These are phyloP conservation scores for Cardamine resedifolia DNA, from an alignment of 345 rosid genomes.

Conservation along the genomic window DNA sequence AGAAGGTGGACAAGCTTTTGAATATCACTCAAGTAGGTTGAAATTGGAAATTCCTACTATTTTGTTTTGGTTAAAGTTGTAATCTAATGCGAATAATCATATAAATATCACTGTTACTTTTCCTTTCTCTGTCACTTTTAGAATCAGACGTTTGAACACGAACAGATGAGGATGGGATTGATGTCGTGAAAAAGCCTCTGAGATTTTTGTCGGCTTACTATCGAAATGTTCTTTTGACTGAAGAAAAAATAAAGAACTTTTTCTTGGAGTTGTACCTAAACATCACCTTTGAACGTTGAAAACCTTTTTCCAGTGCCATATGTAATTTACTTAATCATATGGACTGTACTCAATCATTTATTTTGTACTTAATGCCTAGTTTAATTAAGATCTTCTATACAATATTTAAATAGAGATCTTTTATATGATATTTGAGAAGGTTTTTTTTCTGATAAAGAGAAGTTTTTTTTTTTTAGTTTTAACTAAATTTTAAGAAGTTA, in stretches of 20 bases:
- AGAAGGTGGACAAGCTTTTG: background rate
- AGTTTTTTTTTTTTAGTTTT: too few species aligned
- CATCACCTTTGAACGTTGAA: constrained; percentile 18
- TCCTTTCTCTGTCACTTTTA: background rate
- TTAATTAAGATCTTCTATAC: background rate
- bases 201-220: constrained; percentile 35
- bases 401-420: background rate
- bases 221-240: constrained; percentile 36
- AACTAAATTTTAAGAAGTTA: background rate
- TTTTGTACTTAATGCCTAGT: background rate
- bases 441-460: too few species aligned
- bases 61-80: background rate
- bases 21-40: background rate
- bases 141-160: constrained; percentile 34
- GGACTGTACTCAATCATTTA: too few species aligned
- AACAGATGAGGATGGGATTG: constrained; percentile 32
- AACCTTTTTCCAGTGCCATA: constrained; percentile 1
- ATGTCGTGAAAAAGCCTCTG: constrained; percentile 32
- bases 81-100: background rate
- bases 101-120: background rate
- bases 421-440: background rate
- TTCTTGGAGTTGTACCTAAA: constrained; percentile 7
- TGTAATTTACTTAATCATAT: background rate
- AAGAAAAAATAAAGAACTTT: background rate
- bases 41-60: background rate